These are phyloP conservation scores for Miscanthus lutarioriparius DNA, from an alignment of 176 grass and related monocot genomes.

Conservation along the genomic window DNA sequence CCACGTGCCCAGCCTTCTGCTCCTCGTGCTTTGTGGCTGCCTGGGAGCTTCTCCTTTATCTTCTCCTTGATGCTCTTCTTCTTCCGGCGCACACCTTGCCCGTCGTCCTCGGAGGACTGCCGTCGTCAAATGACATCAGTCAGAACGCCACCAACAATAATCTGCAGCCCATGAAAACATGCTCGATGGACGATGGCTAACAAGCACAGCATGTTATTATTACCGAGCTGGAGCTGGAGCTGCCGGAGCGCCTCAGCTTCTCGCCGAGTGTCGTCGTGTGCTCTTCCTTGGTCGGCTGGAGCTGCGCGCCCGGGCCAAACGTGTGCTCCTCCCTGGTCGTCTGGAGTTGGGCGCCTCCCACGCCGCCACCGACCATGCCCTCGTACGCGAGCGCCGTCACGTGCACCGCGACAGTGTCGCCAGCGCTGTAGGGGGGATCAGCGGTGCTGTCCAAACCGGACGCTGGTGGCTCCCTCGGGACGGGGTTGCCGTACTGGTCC, in stretches of 20 bases:
- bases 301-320: background rate
- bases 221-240: slow-evolving; percentile 67
- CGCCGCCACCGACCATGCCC: slow-evolving; percentile 1
- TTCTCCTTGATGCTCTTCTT: slow-evolving; percentile 86
- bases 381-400: background rate
- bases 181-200: background rate
- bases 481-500: slow-evolving; percentile 63
- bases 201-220: background rate
- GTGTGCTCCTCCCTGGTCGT: background rate
- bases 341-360: slow-evolving; percentile 6
- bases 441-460: background rate
- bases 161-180: background rate
- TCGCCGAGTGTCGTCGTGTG: slow-evolving; percentile 35
- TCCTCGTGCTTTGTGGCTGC: slow-evolving; percentile 52
- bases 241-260: slow-evolving; percentile 50
- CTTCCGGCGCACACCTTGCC: slow-evolving; percentile 59
- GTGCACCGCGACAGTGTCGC: background rate
- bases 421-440: background rate
- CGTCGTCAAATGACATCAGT: background rate
- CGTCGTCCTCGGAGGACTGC: slow-evolving; percentile 71
- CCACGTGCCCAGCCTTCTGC: background rate
- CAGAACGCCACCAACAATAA: background rate
- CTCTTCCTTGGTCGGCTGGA: background rate
- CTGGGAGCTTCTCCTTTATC: slow-evolving; percentile 81
- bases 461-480: slow-evolving; percentile 35